Evolutionary conservation across 495 filamentous ascomycete genomes (phyloP).

Genomic region (Chlorociboria aeruginascens): DNA sequence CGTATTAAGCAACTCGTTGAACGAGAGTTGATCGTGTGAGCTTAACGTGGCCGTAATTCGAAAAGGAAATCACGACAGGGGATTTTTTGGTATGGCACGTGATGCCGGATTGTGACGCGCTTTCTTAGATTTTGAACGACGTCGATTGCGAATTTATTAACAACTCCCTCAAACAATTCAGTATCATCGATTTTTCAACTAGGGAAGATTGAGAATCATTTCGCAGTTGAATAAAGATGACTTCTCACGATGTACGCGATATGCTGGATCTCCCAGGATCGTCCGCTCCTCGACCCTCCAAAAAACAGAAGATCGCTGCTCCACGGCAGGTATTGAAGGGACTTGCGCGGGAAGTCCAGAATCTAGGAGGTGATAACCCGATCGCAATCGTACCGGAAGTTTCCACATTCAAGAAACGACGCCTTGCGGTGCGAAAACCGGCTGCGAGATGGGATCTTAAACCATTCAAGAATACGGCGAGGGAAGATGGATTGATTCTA

Average conservation of each 20-base stretch:
- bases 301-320: conserved; percentile 64
- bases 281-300: conserved; percentile 44
- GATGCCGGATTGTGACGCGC: neutral
- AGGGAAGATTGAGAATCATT: neutral
- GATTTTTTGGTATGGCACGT: neutral
- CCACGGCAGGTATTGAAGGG: conserved; percentile 54
- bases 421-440: conserved; percentile 47
- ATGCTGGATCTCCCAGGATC: conserved; percentile 68
- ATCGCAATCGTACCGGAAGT: conserved; percentile 35
- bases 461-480: conserved; percentile 42
- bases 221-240: conserved; percentile 35
- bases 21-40: conserved; percentile 8
- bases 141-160: neutral
- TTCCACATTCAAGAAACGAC: conserved; percentile 33
- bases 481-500: conserved; percentile 41
- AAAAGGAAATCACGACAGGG: neutral
- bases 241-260: conserved; percentile 76
- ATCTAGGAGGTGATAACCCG: conserved; percentile 38
- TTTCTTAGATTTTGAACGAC: neutral
- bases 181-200: neutral
- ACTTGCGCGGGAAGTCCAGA: conserved; percentile 46
- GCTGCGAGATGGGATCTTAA: conserved; percentile 42
- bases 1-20: neutral
- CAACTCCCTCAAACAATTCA: neutral
- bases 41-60: neutral